phyloP scores from a whole-genome alignment of 805 yeast genomes.

The Candida palmyrensis region DNA sequence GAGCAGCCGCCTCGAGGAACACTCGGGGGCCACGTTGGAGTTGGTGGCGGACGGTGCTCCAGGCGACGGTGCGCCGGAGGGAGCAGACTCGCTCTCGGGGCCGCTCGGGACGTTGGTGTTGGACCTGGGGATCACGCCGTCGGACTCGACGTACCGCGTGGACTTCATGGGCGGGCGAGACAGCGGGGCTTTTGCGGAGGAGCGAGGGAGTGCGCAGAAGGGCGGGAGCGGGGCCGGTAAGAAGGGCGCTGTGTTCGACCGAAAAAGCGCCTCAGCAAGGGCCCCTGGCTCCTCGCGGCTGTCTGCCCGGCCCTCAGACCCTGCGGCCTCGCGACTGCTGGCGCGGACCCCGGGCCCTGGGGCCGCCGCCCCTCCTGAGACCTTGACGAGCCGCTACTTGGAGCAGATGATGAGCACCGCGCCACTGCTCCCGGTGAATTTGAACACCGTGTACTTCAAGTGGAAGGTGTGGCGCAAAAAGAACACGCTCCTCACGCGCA shows the following conservation, averaged over 20 bases:
- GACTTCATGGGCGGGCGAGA: too few relatives aligned
- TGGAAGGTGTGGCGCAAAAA: conserved; percentile 89
- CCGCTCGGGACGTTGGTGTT: not conserved
- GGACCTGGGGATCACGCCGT: not conserved
- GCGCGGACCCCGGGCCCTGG: too few relatives aligned
- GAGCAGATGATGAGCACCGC: conserved; percentile 24
- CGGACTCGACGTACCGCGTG: too few relatives aligned
- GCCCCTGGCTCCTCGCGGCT: not conserved
- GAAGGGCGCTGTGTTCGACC: not conserved
- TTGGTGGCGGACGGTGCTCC: too few relatives aligned
- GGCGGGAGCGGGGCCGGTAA: not conserved
- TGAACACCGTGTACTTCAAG: conserved; percentile 63
- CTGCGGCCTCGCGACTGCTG: too few relatives aligned
- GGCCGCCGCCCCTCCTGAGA: not conserved
- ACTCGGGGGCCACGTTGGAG: not conserved
- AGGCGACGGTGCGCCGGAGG: too few relatives aligned
- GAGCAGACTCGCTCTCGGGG: too few relatives aligned
- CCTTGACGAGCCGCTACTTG: conserved; percentile 18
- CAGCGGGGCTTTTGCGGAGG: conserved; percentile 1
- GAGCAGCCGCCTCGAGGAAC: not conserved
- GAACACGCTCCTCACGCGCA: conserved; percentile 73
- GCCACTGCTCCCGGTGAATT: conserved; percentile 24
- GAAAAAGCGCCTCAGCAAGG: not conserved
- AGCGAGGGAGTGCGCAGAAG: not conserved
- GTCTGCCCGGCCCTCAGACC: not conserved